A percentile compares a stretch with the other conserved stretches of the same genome.
These are phyloP conservation scores for Starmerella tilneyi DNA, from an alignment of 805 yeast genomes.

Conservation along the genomic window DNA sequence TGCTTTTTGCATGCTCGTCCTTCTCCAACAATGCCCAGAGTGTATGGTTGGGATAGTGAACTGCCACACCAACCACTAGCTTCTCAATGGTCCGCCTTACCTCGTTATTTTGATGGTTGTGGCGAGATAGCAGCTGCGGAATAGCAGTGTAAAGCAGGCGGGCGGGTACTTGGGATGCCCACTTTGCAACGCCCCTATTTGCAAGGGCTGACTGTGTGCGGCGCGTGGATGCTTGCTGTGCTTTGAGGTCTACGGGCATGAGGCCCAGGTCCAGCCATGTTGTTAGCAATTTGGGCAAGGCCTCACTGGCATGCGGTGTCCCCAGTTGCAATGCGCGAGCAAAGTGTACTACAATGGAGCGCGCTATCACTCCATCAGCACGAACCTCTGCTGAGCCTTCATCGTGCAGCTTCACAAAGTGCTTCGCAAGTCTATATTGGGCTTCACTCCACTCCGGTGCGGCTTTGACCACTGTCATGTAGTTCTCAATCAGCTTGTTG, in stretches of 20 bases:
- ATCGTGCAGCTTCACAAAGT: conserved; percentile 67
- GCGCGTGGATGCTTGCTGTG: conserved; percentile 9
- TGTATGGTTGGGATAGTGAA: conserved; percentile 66
- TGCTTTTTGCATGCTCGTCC: conserved; percentile 1
- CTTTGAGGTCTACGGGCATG: conserved; percentile 1
- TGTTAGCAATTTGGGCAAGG: conserved; percentile 62
- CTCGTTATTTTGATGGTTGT: conserved; percentile 49
- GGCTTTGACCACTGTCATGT: conserved; percentile 45
- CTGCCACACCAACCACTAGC: conserved; percentile 49
- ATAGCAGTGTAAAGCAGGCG: conserved; percentile 60
- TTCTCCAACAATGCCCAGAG: conserved; percentile 70
- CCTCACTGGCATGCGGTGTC: conserved; percentile 60
- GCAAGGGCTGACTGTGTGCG: conserved; percentile 9
- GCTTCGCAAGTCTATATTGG: conserved; percentile 67
- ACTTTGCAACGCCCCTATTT: conserved; percentile 13
- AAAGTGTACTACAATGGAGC: conserved; percentile 46
- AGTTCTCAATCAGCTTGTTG: conserved; percentile 59
- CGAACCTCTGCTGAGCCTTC: conserved; percentile 21
- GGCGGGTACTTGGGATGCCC: conserved; percentile 16
- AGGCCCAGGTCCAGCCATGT: conserved; percentile 64
- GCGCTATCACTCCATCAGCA: conserved; percentile 40
- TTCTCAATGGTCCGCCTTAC: conserved; percentile 47
- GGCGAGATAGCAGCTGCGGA: conserved; percentile 75
- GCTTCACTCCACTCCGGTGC: conserved; percentile 65
- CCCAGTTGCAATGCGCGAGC: conserved; percentile 53